A percentile compares a stretch with the other conserved stretches of the same genome.
Conservation (phyloP, 2,329 filamentous ascomycete genomes). For the Thermoascus crustaceus region DNA sequence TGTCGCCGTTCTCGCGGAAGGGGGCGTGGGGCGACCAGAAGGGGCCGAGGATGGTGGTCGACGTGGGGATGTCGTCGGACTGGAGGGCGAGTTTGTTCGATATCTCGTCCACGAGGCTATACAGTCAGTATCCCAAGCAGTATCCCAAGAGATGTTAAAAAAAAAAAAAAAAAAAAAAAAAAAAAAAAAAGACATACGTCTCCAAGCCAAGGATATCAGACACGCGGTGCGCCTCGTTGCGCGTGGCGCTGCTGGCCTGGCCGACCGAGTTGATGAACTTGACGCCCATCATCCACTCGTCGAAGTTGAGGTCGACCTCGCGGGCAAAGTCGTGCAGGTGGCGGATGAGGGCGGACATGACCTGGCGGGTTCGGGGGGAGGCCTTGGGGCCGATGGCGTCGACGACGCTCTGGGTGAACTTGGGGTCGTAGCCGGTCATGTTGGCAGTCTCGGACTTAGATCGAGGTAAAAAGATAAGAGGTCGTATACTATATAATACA, state of each 20-base stretch:
- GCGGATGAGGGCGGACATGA: constrained; percentile 56
- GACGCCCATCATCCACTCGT: constrained; percentile 70
- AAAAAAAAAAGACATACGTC: constrained; percentile 30
- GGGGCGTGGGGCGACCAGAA: constrained; percentile 71
- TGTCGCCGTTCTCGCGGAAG: constrained; percentile 58
- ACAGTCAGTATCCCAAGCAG: too few species aligned
- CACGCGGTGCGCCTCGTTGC: constrained; percentile 67
- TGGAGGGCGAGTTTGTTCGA: constrained; percentile 59
- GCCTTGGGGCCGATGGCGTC: constrained; percentile 65
- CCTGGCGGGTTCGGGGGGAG: constrained; percentile 53
- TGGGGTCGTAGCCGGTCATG: constrained; percentile 56
- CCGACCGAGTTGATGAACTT: constrained; percentile 68
- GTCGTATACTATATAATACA: too few species aligned
- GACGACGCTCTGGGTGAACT: constrained; percentile 66
- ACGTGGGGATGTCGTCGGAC: constrained; percentile 56
- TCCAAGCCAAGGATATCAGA: constrained; percentile 68
- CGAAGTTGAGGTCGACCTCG: constrained; percentile 66
- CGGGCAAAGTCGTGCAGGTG: constrained; percentile 73
- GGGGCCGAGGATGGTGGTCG: constrained; percentile 66
- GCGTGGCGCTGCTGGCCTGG: constrained; percentile 57
- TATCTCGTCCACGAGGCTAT: constrained; percentile 66
- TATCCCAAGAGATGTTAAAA: too few species aligned
- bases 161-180: too few species aligned
- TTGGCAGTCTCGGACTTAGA: too few species aligned
- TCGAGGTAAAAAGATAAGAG: too few species aligned